A percentile compares a stretch with the other conserved stretches of the same genome.
These are phyloP conservation scores for Carex littledalei DNA, from an alignment of 176 grass and related monocot genomes.

Conservation along the genomic window DNA sequence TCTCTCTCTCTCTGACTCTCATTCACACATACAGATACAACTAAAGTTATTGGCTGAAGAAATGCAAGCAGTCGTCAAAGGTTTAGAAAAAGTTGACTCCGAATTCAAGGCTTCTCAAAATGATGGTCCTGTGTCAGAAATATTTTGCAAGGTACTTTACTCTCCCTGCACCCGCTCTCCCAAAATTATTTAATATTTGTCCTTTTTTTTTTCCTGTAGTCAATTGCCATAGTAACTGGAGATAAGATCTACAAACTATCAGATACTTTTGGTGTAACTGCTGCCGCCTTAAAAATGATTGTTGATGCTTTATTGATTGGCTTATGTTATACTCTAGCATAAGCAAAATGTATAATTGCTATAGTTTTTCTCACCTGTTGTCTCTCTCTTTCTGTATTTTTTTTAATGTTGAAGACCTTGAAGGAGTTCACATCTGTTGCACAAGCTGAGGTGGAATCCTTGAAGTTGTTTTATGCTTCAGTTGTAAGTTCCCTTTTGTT, in stretches of 20 bases:
- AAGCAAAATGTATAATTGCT: background rate
- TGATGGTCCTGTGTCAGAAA: conserved; percentile 89
- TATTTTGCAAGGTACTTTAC: conserved; percentile 60
- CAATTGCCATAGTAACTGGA: background rate
- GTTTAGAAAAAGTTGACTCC: conserved; percentile 74
- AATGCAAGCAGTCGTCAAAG: conserved; percentile 98
- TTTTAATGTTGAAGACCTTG: conserved; percentile 51
- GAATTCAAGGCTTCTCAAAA: conserved; percentile 92
- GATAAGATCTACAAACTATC: background rate
- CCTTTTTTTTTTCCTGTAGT: background rate
- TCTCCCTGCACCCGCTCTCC: background rate
- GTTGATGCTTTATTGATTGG: background rate
- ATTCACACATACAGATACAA: conserved; percentile 63
- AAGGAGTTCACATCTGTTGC: conserved; percentile 88
- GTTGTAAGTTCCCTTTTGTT: conserved; percentile 48
- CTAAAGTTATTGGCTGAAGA: conserved; percentile 96
- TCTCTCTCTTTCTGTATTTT: background rate
- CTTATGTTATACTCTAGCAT: background rate
- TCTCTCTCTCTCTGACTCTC: background rate
- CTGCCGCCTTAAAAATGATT: background rate
- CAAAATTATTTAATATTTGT: background rate
- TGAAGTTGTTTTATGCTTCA: conserved; percentile 76
- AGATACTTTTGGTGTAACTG: background rate
- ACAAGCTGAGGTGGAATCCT: conserved; percentile 69
- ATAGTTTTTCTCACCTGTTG: background rate